Base-by-base conservation (phyloP, 2,329 filamentous ascomycete genomes). In the Venturia oleaginea region DNA sequence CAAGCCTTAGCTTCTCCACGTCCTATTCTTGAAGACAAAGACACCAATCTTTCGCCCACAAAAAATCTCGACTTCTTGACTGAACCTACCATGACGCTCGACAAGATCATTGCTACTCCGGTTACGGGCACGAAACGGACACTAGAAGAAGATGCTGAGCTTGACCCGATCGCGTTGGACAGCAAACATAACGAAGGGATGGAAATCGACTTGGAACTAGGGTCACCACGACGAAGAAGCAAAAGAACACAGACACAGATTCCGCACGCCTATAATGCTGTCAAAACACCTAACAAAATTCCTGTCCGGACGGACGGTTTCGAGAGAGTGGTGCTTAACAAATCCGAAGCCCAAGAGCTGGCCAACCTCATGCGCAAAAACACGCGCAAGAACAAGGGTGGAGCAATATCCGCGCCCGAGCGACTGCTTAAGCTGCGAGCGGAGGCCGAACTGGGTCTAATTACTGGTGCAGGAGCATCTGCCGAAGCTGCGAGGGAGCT, bases 361-460 rank as follows among this genome's bases (percentile, higher is more conserved):
- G 74, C 78, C 13, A 69, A 76, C 13, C 63, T 76, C 19, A 82
- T 80, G 1, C 74, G 76, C 40, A 72, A 71, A 61, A 83, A 83
- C 68, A 83, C 80, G 10, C 74, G 77, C 48, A 79, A 78, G 69
- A 83, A 83, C 70, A 82, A 81, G 65, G 76, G 76, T 30, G 74
- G 76, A 19, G 69, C 54, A 22, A 67, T 81, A 30, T 70, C 76
- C 62, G 79, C 80, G 55, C 72, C 69, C n/a, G 67, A 77, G 10
- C 74, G 77, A 38, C 70, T 83, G 13, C 71, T 74, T 30, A 78
- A 78, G 64, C 71, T 82, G 11, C 70, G 71, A 11, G 70, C 70
- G 13, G 76, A 77, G 8, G 66, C 68, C 7, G 32, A 65, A 54
- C 48, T 42, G 4, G n/a, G 24, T 24, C 24, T 62, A 17, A 60